Evolutionary conservation across 2,329 filamentous ascomycete species (phyloP).

Genomic region (Blastomyces silverae): DNA sequence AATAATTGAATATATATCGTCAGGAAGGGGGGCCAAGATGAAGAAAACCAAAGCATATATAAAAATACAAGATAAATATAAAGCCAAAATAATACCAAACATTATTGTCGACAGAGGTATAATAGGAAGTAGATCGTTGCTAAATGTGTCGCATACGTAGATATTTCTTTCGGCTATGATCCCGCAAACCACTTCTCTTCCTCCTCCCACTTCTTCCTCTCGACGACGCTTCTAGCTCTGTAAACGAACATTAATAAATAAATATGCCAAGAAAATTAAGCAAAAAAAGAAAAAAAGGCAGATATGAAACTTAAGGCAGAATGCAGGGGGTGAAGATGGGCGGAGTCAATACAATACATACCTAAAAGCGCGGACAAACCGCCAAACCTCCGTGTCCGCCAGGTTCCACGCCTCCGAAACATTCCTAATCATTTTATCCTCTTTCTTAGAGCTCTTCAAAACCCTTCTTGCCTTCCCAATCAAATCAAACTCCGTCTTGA

Average conservation of each 20-base stretch:
- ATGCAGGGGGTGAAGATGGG: neutral
- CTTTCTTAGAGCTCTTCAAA: constrained; percentile 36
- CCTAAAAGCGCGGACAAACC: constrained; percentile 55
- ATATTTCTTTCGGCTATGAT: constrained; percentile 27
- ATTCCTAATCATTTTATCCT: constrained; percentile 34
- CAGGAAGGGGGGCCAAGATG: neutral
- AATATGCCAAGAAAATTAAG: neutral
- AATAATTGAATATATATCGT: no score
- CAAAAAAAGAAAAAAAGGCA: no score
- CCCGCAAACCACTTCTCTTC: constrained; percentile 53
- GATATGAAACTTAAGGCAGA: neutral
- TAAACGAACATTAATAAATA: constrained; percentile 11
- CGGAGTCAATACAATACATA: constrained; percentile 22
- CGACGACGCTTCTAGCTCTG: constrained; percentile 50
- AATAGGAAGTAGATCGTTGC: neutral
- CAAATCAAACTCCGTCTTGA: constrained; percentile 42
- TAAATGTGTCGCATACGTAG: neutral
- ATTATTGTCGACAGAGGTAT: neutral
- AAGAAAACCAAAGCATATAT: neutral
- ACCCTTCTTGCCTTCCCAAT: constrained; percentile 47
- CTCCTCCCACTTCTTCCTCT: constrained; percentile 54
- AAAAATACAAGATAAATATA: constrained; percentile 3
- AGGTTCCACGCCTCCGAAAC: constrained; percentile 51
- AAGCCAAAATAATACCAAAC: neutral
- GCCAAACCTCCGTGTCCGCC: constrained; percentile 59